Evolutionary conservation across 2,329 filamentous ascomycete genomes (phyloP).

Genomic region (Hypoxylon sp.): DNA sequence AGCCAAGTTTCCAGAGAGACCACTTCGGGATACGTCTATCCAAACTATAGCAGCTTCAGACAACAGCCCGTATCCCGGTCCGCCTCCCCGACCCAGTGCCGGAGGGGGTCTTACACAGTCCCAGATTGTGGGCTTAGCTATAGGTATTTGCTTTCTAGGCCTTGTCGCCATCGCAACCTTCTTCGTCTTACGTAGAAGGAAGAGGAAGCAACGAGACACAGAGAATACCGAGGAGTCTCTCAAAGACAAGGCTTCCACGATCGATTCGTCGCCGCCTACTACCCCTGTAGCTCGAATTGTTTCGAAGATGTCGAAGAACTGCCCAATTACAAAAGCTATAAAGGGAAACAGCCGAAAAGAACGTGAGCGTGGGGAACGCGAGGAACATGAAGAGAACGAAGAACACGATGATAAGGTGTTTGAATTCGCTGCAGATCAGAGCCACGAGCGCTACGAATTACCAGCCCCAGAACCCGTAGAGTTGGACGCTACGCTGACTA

Average conservation of each 20-base stretch:
- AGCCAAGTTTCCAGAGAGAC: conserved; percentile 65
- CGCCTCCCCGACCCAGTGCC: conserved; percentile 43
- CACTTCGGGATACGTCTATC: conserved; percentile 59
- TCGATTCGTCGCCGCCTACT: conserved; percentile 54
- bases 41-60: conserved; percentile 60
- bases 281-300: conserved; percentile 60
- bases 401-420: conserved; percentile 50
- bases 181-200: conserved; percentile 56
- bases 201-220: conserved; percentile 46
- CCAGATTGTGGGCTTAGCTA: conserved; percentile 63
- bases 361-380: conserved; percentile 18
- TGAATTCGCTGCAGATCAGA: conserved; percentile 60
- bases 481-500: conserved; percentile 62
- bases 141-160: conserved; percentile 58
- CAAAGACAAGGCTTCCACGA: conserved; percentile 58
- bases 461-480: conserved; percentile 65
- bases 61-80: conserved; percentile 64
- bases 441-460: conserved; percentile 68
- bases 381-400: conserved; percentile 37
- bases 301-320: conserved; percentile 57
- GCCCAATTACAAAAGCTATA: conserved; percentile 55
- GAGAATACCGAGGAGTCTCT: conserved; percentile 51
- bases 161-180: conserved; percentile 52
- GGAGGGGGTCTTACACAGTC: conserved; percentile 56
- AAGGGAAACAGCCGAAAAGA: conserved; percentile 38